Base-by-base conservation (phyloP, 2,329 filamentous ascomycete genomes). In the Phialemoniopsis sp. region DNA sequence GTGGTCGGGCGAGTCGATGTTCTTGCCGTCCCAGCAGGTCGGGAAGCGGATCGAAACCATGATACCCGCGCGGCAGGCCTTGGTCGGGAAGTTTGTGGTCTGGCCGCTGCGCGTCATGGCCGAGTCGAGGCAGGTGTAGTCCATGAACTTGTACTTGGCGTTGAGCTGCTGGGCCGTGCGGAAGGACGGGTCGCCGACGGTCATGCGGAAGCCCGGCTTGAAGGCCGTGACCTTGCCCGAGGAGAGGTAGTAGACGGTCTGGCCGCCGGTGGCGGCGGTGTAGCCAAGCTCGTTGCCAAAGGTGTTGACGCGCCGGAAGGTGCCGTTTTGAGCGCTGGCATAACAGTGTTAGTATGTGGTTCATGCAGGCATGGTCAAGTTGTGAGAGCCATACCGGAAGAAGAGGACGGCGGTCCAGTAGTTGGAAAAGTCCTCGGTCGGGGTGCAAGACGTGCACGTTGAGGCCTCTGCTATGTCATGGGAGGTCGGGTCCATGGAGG, bases 11-110 rank as follows among this genome's bases (percentile, higher is more conserved):
- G 32, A 37, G 46, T 73, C 69, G 29, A 67, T 43, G 44, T 72
- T 60, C 28, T 59, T 58, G 29, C 73, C 73, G 42, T 77, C 61
- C 73, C 73, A 77, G 60, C 72, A 77, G 4, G 57, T 63, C 29
- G 66, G 67, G 53, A 69, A 67, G 8, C 64, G 62, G 41, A 66
- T 60, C 34, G 63, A 67, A 21, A 66, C 62, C 56, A 67, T 60
- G 35, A 62, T 61, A 7, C 57, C 58, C 8, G 48, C 53, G 28
- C 48, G 48, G 49, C 59, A 62, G 1, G 46, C 28, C 43, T 47
- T 49, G 41, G 51, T 56, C 1, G 66, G 66, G 47, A 70, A 58
- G 38, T 57, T 49, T 31, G 55, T 49, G 0, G 59, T 65, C 45
- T 66, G 61, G 29, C 54, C 56, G 7, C 52, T 53, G 18, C 63